Evolutionary conservation across 148 eudicot species (phyloP), one percentile per base, ranked within the genome.

Genomic region (Gaultheria prostrata): DNA sequence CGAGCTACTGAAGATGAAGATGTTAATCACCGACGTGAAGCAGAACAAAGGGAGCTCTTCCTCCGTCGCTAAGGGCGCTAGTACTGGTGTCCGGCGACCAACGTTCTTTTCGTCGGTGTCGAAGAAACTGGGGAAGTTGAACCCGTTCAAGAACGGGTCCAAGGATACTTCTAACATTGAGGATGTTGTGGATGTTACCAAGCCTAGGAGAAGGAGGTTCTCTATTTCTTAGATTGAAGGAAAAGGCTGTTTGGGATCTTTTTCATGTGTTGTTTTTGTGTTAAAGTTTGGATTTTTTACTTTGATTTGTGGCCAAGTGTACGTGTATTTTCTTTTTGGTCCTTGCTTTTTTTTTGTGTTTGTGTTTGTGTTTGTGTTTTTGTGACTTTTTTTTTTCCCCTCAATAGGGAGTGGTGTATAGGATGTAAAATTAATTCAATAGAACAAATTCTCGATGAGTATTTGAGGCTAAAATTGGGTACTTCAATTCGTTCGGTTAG

Each of bases 151-250:
- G 86, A 91, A 96, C 69, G 99, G 94, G 71, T 97, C 99, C 5
- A 97, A 94, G 90, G 99, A 97, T 63, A 97, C 98, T 24, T 89
- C 87, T 21, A 78, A 89, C 67, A 86, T 97, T 46, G 98, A 92
- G 50, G 91, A 91, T 32, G 95, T 81, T 11, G 89, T 88, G 49
- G 99, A 94, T 84, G 53, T 92, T 21, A 92, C 90, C 49, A 97
- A 97, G 92, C 99, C 99, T 30, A 91, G 95, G 79, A 91, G 88
- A 61, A 92, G 99, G 86, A 91, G 99, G 87, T 97, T 97, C 86
- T 97, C 99, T 9, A 89, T 97, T 57, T 93, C 98, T 49, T 94
- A 88, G 85, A 39, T 39, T 6, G 1, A 8, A 12, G 2, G 39
- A 39, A 67, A 67, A 28, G 72, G 14, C 13, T 14, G 20, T 70